Base-by-base conservation (phyloP, 441 rosid species). In the Corymbia calophylla region DNA sequence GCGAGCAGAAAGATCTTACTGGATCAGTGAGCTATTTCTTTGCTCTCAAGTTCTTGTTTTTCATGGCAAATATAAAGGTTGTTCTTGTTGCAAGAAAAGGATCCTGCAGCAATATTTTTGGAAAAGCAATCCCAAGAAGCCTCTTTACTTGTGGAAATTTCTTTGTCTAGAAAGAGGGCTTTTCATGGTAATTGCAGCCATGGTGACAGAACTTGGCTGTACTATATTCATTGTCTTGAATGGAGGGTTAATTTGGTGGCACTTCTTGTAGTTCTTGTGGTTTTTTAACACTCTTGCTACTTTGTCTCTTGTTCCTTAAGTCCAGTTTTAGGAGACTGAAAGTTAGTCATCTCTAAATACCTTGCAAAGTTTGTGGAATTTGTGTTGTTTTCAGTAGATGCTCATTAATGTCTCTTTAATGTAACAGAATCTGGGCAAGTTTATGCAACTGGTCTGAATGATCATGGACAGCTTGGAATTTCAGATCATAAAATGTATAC, bases 391-490 rank as follows among this genome's bases (percentile, higher is more conserved):
- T 62, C 53, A 81, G 48, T 73, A 64, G 90, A 68, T 86, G 87
- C 91, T 94, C 87, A 92, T 87, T 87, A 87, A 21, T n/a, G 91
- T 88, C 82, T 77, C 91, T 92, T 39, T n/a, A 21, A 31, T 60
- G 87, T 91, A 73, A 66, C 97, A 96, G 99, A 97, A 91, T 92
- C 93, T 73, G 97, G 98, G 93, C 92, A 93, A 55, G 97, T 98
- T 91, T 98, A 93, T 91, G 97, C 99, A 80, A 91, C 97, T 29
- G 99, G 99, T 89, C 99, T 98, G 88, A 98, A 98, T 93, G 99
- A 96, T 93, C 96, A 87, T 86, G 98, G 99, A 87, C 98, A 98
- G 95, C 97, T 98, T 86, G 98, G 99, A 11, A 49, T 93, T 64
- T 90, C 96, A 82, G 91, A 93, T 70, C 88, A 87, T 89, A 86